These are phyloP conservation scores for Globisporangium ultimum DNA, from an alignment of 352 stramenopile genomes.

Conservation along the genomic window DNA sequence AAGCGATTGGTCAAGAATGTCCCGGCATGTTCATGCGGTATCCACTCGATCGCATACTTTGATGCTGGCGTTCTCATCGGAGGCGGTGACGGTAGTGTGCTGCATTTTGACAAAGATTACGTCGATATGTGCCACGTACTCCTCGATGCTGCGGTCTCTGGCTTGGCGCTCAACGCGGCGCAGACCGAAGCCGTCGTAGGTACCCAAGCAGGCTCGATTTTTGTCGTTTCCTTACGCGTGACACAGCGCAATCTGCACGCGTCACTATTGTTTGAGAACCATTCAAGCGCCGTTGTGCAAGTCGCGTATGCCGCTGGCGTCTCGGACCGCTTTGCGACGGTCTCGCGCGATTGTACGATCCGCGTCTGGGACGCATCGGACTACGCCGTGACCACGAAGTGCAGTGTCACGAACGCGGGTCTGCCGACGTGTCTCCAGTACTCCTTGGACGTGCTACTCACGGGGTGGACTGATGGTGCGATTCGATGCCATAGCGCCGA, in stretches of 20 bases:
- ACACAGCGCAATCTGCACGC: conserved; percentile 19
- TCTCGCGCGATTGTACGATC: conserved; percentile 84
- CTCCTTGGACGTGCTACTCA: conserved; percentile 85
- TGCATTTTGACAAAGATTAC: conserved; percentile 73
- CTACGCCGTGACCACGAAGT: conserved; percentile 68
- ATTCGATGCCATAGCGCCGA: conserved; percentile 88
- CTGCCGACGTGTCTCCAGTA: conserved; percentile 76
- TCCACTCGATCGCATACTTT: conserved; percentile 58
- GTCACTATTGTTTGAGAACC: conserved; percentile 76
- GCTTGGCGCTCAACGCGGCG: conserved; percentile 48
- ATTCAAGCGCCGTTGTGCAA: conserved; percentile 68
- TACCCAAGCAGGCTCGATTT: conserved; percentile 78
- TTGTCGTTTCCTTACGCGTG: conserved; percentile 36
- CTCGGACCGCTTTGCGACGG: conserved; percentile 89
- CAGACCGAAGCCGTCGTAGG: conserved; percentile 74
- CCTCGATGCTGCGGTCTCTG: conserved; percentile 65
- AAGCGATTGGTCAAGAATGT: conserved; percentile 65
- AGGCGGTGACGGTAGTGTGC: conserved; percentile 83
- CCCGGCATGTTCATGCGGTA: conserved; percentile 76
- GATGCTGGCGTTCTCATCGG: conserved; percentile 56
- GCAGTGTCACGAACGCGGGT: conserved; percentile 55
- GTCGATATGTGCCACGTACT: conserved; percentile 64
- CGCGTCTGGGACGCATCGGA: conserved; percentile 89
- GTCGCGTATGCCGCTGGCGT: conserved; percentile 76
- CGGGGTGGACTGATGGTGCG: conserved; percentile 88